Evolutionary conservation across 768 basidiomycete genomes (phyloP), one percentile per base, ranked within the genome.

Genomic region (Mrakia blollopis): DNA sequence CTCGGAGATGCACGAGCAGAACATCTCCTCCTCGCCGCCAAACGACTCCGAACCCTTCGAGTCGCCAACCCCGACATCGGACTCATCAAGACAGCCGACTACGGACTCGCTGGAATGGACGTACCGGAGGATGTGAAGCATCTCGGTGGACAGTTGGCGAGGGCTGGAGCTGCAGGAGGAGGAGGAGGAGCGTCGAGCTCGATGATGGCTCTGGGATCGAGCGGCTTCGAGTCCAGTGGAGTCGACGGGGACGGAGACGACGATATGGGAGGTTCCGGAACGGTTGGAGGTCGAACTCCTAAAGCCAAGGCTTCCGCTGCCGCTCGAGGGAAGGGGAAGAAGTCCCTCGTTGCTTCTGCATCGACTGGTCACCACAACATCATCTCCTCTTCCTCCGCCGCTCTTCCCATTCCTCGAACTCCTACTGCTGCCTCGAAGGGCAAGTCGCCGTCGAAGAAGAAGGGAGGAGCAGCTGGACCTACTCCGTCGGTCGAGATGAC

Each of bases 21-120:
- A 18, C 76, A 77, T 39, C 76, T 77, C 25, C 67, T 77, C n/a
- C 67, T 77, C 52, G 76, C 76, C 21, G 76, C 76, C 3, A 72
- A 62, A 47, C 71, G 76, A n/a, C 71, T 77, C 54, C 71, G 76
- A 4, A 73, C 71, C 23, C 76, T 77, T 44, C 76, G 76, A n/a
- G 50, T 63, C 0, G 52, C 41, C 35, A 60, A 77, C 41, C 76
- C 76, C 14, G 62, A 73, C 25, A 68, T 77, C 35, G 76, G 76
- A 23, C 72, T 77, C 52, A 68, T 76, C 68, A 32, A 32, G 52
- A 68, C 75, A 18, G 41, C 13, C 1, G 65, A 76, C 69, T 76
- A 76, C 75, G 41, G 37, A 23, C 57, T 57, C 23, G 70, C 68
- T 21, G 41, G 65, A 0, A 32, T 76, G 9, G 52, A 41, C 57